These are phyloP conservation scores for Fibroporia radiculosa DNA, from an alignment of 768 basidiomycete genomes.

Conservation along the genomic window DNA sequence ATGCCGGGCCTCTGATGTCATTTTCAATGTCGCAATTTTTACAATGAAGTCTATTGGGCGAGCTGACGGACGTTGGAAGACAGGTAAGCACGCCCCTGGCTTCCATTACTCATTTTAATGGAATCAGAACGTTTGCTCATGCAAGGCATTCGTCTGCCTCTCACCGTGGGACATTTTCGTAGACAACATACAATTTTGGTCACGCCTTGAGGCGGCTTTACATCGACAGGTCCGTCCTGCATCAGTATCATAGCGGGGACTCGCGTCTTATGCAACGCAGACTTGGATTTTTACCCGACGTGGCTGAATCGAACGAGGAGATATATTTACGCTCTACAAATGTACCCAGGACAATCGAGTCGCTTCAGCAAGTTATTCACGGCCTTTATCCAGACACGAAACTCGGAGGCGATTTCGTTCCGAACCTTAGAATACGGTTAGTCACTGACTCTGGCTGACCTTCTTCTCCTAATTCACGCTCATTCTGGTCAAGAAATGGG, in stretches of 20 bases:
- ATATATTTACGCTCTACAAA: slow-evolving; percentile 73
- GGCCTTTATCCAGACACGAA: slow-evolving; percentile 59
- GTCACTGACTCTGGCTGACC: slow-evolving; percentile 8
- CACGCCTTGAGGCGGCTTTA: slow-evolving; percentile 53
- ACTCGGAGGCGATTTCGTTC: slow-evolving; percentile 36
- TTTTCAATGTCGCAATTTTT: not conserved
- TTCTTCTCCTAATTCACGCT: not conserved
- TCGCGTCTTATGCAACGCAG: slow-evolving; percentile 28
- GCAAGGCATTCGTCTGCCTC: not conserved
- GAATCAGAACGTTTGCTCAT: slow-evolving; percentile 2
- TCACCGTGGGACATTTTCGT: not conserved
- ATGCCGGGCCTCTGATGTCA: too few species aligned
- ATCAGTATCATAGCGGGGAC: too few species aligned
- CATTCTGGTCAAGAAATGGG: slow-evolving; percentile 41
- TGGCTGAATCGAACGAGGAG: slow-evolving; percentile 32
- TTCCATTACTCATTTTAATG: not conserved
- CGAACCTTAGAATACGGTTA: slow-evolving; percentile 51
- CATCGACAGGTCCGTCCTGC: slow-evolving; percentile 44
- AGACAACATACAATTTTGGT: slow-evolving; percentile 67
- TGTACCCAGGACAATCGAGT: slow-evolving; percentile 70
- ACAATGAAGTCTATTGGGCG: slow-evolving; percentile 52
- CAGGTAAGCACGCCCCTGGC: slow-evolving; percentile 32
- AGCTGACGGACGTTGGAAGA: slow-evolving; percentile 63
- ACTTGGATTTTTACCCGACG: slow-evolving; percentile 56
- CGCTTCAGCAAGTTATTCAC: slow-evolving; percentile 63